A percentile compares a stretch with the other conserved stretches of the same genome.
phyloP scores from a whole-genome alignment of 495 filamentous ascomycete species.

The Trichoderma parareesei region DNA sequence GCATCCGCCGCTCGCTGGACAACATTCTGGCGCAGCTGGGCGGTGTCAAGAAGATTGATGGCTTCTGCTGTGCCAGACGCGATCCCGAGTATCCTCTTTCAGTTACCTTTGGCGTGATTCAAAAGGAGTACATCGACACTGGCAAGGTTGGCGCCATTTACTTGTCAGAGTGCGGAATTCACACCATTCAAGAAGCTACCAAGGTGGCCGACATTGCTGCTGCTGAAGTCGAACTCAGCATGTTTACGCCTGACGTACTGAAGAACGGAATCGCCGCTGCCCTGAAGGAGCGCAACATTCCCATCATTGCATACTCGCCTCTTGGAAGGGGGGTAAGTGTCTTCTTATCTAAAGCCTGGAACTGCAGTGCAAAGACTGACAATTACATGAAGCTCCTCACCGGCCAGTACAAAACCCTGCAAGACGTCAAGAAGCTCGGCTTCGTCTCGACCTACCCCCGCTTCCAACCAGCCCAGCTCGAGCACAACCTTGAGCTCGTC shows the following conservation, averaged over 20 bases:
- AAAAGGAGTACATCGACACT: constrained; percentile 56
- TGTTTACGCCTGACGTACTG: constrained; percentile 59
- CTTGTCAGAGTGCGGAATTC: constrained; percentile 63
- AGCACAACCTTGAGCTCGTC: constrained; percentile 65
- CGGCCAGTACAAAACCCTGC: constrained; percentile 50
- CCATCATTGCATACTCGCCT: constrained; percentile 54
- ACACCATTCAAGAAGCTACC: constrained; percentile 65
- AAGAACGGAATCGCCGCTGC: constrained; percentile 66
- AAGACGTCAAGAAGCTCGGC: constrained; percentile 57
- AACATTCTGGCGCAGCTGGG: constrained; percentile 53
- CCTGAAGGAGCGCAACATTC: constrained; percentile 63
- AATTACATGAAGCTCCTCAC: constrained; percentile 33
- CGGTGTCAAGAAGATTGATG: constrained; percentile 72
- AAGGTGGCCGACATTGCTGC: constrained; percentile 61
- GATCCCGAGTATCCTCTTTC: constrained; percentile 50
- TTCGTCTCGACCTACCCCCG: constrained; percentile 47
- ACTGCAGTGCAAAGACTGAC: constrained; percentile 13
- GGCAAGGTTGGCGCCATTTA: constrained; percentile 74
- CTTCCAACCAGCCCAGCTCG: constrained; percentile 62
- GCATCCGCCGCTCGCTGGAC: constrained; percentile 59
- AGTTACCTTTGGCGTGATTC: constrained; percentile 44
- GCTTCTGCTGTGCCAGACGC: constrained; percentile 70
- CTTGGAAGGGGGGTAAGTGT: constrained; percentile 48
- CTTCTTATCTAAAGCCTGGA: constrained; percentile 10
- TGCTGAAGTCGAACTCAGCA: constrained; percentile 73